Evolutionary conservation across 169 alveolate species (phyloP), one percentile per base, ranked within the genome.

Genomic region (Plasmodium yoelii): DNA sequence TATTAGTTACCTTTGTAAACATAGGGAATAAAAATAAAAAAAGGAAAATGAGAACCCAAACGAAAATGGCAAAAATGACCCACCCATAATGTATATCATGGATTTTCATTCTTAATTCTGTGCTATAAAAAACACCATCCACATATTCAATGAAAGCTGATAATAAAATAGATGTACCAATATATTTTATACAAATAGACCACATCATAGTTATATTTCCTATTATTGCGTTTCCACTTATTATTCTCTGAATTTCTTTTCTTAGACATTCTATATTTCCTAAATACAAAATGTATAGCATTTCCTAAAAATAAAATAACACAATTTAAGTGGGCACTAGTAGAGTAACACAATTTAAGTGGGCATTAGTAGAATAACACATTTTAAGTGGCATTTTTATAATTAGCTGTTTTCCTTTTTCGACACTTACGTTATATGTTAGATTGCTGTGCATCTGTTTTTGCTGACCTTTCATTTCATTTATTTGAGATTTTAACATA

Each of bases 121-220:
- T 53, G 18, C 93, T 70, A 53, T 93, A 88, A 39, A 92, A 55
- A 26, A 93, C 57, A 49, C 93, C 96, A 84, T 93, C 96, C 0
- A 87, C 74, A 64, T 91, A 87, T 75, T 93, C 96, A 15, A 94
- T 93, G 10, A 93, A 74, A 47, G 96, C 87, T 55, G 90, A 89
- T 87, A 92, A 87, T 46, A 93, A 88, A 71, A 91, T 74, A 73
- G 95, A 93, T 53, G 94, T 89, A 19, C 87, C 77, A 5, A 93
- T 71, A 93, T 94, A 93, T 65, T 93, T 93, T 69, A 93, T 93
- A 73, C 94, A 88, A 26, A 93, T 74, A 9, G 96, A 93, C 96
- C 96, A 93, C 47, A 87, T 55, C 47, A 92, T 71, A 13, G 92
- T 49, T 80, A 88, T 88, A 15, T 89, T 89, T 26, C 93, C 88